phyloP scores from a whole-genome alignment of 2,329 filamentous ascomycete species.

The Paradendryphiella salina region DNA sequence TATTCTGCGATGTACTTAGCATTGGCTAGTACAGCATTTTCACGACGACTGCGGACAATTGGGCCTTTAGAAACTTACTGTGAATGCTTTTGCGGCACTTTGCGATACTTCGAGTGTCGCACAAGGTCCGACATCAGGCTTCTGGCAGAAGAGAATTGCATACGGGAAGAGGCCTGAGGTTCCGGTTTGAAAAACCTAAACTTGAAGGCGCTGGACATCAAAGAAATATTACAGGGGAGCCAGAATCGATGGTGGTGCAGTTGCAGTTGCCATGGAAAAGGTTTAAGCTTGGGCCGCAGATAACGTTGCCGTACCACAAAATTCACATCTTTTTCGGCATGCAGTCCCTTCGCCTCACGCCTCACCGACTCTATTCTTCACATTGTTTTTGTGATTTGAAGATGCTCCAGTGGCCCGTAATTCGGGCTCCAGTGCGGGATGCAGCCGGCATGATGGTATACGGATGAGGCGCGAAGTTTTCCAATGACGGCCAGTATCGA shows the following conservation, averaged over 20 bases:
- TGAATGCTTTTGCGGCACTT: no score
- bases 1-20: no score
- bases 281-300: constrained; percentile 1
- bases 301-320: constrained; percentile 8
- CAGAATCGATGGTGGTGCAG: not conserved
- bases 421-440: not conserved
- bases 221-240: not conserved
- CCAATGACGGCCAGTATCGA: not conserved
- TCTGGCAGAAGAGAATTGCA: no score
- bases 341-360: not conserved
- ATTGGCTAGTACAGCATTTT: no score
- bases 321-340: not conserved
- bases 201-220: not conserved
- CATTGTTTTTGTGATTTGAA: not conserved
- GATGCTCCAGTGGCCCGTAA: not conserved
- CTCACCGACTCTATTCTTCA: not conserved
- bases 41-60: no score
- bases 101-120: no score
- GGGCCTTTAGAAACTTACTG: no score
- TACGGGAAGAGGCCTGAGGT: no score
- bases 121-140: no score
- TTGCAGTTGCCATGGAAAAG: not conserved
- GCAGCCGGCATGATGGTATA: not conserved
- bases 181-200: not conserved
- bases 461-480: not conserved